Base-by-base conservation (phyloP, 257 asterid genomes). In the Jacaranda mimosifolia region DNA sequence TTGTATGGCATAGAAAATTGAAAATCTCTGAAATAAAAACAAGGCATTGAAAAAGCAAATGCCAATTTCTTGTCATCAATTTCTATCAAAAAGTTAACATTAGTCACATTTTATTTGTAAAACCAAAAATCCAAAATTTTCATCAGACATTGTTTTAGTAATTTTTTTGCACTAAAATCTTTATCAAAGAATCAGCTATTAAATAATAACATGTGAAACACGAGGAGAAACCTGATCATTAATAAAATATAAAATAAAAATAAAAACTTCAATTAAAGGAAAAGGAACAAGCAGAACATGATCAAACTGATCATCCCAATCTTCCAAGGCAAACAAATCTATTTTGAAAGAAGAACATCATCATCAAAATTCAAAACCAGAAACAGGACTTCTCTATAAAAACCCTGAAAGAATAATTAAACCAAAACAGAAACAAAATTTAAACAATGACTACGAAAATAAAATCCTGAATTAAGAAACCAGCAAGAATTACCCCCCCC, bases 291-390 rank as follows among this genome's bases (percentile, higher is more conserved):
- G 32, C 32, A 26, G 32, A 26, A 26, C 32, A 26, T 56, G 51
- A 59, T 69, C 58, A 70, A 63, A 75, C 69, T 60, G 70, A 42
- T 26, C 1, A 9, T 26, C 58, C 18, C 4, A 21, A 40, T 32
- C 52, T 53, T 49, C 7, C 17, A n/a, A 11, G 2, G 7, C 51
- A 69, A 49, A 7, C 17, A 35, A 35, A 14, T 42, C 46, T 38
- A 52, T 32, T 43, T 1, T 45, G 38, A 6, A 49, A 12, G 36
- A 56, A 68, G 62, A 5, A 58, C 38, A 80, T 51, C 5, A 40
- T 65, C 36, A 76, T 52, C 68, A 39, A n/a, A n/a, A n/a, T n/a
- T n/a, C n/a, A n/a, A 67, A 79, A 72, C 42, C 57, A 19, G 38
- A 57, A 57, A 57, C 19, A 51, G 63, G 60, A 13, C 21, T 48